Evolutionary conservation across 768 basidiomycete genomes (phyloP).

Genomic region (Boletellus ananas): DNA sequence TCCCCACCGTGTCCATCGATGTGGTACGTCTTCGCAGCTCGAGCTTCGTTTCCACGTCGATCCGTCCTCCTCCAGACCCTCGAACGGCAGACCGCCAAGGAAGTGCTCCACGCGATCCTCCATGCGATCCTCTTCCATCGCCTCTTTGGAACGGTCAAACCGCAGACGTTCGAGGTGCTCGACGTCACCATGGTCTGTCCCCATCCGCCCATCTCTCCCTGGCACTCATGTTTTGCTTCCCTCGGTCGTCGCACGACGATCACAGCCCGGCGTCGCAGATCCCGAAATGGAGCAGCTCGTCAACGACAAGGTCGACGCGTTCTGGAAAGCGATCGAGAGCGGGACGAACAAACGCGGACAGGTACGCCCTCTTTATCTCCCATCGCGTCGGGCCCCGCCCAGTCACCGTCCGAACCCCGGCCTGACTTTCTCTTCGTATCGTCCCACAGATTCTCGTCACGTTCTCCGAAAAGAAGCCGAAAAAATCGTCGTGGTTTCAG

Average conservation of each 20-base stretch:
- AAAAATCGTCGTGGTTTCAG: slow-evolving; percentile 78
- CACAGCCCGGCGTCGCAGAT: slow-evolving; percentile 75
- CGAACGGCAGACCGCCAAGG: slow-evolving; percentile 68
- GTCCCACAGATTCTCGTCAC: slow-evolving; percentile 55
- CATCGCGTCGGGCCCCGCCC: too few species aligned
- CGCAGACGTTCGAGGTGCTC: slow-evolving; percentile 71
- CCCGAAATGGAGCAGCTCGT: slow-evolving; percentile 67
- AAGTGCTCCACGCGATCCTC: slow-evolving; percentile 72
- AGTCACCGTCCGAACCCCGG: too few species aligned
- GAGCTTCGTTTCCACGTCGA: too few species aligned
- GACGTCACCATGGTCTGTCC: slow-evolving; percentile 77
- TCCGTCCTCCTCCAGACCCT: slow-evolving; percentile 46
- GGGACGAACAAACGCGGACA: slow-evolving; percentile 62
- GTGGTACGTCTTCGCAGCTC: slow-evolving; percentile 18
- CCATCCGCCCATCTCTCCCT: neutral
- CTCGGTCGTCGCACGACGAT: neutral
- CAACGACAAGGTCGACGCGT: slow-evolving; percentile 70
- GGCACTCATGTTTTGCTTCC: neutral
- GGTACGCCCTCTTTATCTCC: slow-evolving; percentile 33
- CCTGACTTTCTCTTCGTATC: neutral
- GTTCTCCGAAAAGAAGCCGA: slow-evolving; percentile 71
- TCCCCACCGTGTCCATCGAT: slow-evolving; percentile 30
- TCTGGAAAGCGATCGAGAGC: slow-evolving; percentile 75
- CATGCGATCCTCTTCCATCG: slow-evolving; percentile 83
- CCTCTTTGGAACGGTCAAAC: slow-evolving; percentile 75